Evolutionary conservation across 768 basidiomycete genomes (phyloP).

Genomic region (Rhizopogon salebrosus): DNA sequence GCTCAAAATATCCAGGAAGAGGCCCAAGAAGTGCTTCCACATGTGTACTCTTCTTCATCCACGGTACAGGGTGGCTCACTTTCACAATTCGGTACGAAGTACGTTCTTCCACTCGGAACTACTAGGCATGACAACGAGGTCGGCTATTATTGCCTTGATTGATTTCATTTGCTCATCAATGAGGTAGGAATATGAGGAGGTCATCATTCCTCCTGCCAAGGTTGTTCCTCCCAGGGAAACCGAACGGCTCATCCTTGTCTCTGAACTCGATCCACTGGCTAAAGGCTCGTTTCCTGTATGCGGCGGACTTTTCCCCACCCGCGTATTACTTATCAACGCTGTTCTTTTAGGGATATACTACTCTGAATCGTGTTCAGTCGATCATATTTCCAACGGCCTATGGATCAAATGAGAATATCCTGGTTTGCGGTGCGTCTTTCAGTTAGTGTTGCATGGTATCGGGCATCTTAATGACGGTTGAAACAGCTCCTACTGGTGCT

Average conservation of each 20-base stretch:
- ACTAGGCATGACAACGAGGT: constrained; percentile 65
- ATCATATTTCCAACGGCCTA: constrained; percentile 93
- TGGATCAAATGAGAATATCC: constrained; percentile 92
- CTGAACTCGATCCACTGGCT: constrained; percentile 72
- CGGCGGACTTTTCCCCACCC: background rate
- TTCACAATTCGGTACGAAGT: constrained; percentile 71
- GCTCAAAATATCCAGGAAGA: constrained; percentile 35
- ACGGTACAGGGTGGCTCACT: constrained; percentile 57
- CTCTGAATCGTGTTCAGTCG: constrained; percentile 91
- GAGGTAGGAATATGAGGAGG: constrained; percentile 82
- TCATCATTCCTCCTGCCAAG: constrained; percentile 80
- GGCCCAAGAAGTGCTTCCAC: constrained; percentile 64
- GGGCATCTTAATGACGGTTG: background rate
- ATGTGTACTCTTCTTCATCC: constrained; percentile 78
- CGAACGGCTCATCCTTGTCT: constrained; percentile 68
- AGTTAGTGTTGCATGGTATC: background rate
- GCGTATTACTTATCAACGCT: background rate
- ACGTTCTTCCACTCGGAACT: constrained; percentile 82
- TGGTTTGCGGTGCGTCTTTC: constrained; percentile 44
- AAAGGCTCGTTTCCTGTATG: constrained; percentile 81
- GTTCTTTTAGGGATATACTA: constrained; percentile 64
- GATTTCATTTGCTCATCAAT: constrained; percentile 1
- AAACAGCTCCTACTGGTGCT: constrained; percentile 91
- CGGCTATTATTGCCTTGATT: constrained; percentile 7
- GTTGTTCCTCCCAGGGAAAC: constrained; percentile 64